Conservation (phyloP, 768 basidiomycete species). For the Crucibulum laeve region DNA sequence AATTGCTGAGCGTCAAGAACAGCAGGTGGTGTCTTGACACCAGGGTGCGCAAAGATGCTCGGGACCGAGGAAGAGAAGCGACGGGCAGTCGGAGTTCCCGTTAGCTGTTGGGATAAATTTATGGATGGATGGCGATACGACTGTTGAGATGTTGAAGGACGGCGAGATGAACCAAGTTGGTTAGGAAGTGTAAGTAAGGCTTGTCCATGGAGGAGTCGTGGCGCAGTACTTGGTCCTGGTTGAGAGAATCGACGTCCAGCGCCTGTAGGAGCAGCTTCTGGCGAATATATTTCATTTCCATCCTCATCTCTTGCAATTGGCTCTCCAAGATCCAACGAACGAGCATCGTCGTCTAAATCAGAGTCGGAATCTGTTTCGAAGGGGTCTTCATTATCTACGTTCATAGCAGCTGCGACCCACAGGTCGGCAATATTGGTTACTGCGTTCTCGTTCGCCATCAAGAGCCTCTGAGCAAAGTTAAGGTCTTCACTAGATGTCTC, state of each 20-base stretch:
- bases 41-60: slow-evolving; percentile 79
- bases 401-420: slow-evolving; percentile 97
- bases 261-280: neutral
- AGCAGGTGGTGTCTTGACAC: slow-evolving; percentile 74
- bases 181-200: neutral
- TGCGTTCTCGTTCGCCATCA: slow-evolving; percentile 93
- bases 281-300: neutral
- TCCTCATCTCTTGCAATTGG: neutral
- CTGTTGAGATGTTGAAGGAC: slow-evolving; percentile 16
- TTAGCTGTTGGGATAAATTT: slow-evolving; percentile 26
- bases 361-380: slow-evolving; percentile 56
- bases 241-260: neutral
- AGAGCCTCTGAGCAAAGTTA: slow-evolving; percentile 82
- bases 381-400: slow-evolving; percentile 86
- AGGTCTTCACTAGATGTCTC: slow-evolving; percentile 48
- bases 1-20: slow-evolving; percentile 70
- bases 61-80: slow-evolving; percentile 58
- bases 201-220: neutral
- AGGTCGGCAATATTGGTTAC: slow-evolving; percentile 94
- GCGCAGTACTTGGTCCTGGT: neutral
- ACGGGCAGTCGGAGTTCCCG: slow-evolving; percentile 40
- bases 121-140: slow-evolving; percentile 26
- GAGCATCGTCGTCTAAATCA: slow-evolving; percentile 26
- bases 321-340: slow-evolving; percentile 10
- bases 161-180: slow-evolving; percentile 5